phyloP scores from a whole-genome alignment of 768 basidiomycete genomes.

The Candolleomyces aberdarensis region DNA sequence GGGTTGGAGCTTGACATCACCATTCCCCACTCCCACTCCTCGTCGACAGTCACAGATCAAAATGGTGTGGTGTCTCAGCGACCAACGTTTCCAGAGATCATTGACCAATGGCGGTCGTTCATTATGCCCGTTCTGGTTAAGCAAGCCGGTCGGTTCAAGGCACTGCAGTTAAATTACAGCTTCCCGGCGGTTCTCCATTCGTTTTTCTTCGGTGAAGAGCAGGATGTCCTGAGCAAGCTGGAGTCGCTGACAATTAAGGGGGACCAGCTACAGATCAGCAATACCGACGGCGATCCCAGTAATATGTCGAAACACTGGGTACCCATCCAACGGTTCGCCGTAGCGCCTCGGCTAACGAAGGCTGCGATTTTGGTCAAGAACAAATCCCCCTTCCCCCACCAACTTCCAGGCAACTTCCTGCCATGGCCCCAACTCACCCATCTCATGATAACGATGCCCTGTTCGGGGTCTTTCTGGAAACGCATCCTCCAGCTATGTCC shows the following conservation, averaged over 20 bases:
- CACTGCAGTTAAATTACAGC: conserved; percentile 1
- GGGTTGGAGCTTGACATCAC: conserved; percentile 1
- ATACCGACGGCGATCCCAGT: background rate
- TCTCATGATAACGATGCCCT: conserved; percentile 9
- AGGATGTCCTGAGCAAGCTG: background rate
- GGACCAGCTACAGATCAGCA: background rate
- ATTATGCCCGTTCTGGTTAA: conserved; percentile 1
- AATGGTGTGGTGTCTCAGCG: background rate
- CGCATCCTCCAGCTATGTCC: background rate
- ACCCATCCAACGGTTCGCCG: background rate
- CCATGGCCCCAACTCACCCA: conserved; percentile 10
- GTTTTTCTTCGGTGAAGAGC: background rate
- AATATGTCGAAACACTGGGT: background rate
- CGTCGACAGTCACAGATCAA: background rate
- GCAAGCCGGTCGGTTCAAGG: conserved; percentile 1
- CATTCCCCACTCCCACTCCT: background rate
- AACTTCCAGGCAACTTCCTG: conserved; percentile 5
- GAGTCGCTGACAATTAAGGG: conserved; percentile 1
- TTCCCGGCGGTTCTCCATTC: background rate
- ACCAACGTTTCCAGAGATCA: background rate
- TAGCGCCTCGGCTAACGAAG: background rate
- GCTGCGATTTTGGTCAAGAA: conserved; percentile 2
- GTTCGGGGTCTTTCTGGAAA: conserved; percentile 9
- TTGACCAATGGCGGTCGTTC: background rate
- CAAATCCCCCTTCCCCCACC: background rate